Evolutionary conservation across 768 basidiomycete genomes (phyloP), one percentile per base, ranked within the genome.

Genomic region (Naganishia antarctica): DNA sequence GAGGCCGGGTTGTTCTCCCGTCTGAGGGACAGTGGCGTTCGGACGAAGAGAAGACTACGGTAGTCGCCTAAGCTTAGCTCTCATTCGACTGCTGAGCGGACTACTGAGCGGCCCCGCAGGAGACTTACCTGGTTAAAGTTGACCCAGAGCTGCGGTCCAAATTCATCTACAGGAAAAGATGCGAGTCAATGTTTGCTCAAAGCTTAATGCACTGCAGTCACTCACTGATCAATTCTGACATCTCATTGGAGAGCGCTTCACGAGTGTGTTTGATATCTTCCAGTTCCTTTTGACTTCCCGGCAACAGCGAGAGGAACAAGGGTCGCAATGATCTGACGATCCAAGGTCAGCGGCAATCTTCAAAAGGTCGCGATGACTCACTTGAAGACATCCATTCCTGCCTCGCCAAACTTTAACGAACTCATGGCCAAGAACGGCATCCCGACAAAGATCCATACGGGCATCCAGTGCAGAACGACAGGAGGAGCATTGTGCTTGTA

Each of bases 341-440:
- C 26, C 65, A 37, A 40, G 66, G 61, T 51, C 37, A 66, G 32
- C 63, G 28, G 18, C 21, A 57, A 58, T n/a, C 18, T 15, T 6
- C 0, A n/a, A n/a, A n/a, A n/a, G 34, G 15, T 25, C 3, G 2
- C 21, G 4, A 50, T 51, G n/a, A 79, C 88, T 69, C 70, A 93
- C 92, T 97, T 97, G 60, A 92, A 81, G 28, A 98, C 91, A 71
- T 98, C 94, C 85, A 96, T 87, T 25, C 93, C 94, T 34, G 93
- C 94, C 76, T 98, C 94, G 45, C 94, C 94, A 71, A 98, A 98
- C 77, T 96, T 94, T 59, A 98, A 83, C 6, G 94, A 90, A 5
- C 91, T 90, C 72, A 88, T 90, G 62, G 89, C 92, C 81, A 94
- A 87, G 76, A 90, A 84, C 15, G 94, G 94, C 31, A 97, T 78